phyloP scores from a whole-genome alignment of 2,329 filamentous ascomycete species.

The Sclerotinia trifoliorum region DNA sequence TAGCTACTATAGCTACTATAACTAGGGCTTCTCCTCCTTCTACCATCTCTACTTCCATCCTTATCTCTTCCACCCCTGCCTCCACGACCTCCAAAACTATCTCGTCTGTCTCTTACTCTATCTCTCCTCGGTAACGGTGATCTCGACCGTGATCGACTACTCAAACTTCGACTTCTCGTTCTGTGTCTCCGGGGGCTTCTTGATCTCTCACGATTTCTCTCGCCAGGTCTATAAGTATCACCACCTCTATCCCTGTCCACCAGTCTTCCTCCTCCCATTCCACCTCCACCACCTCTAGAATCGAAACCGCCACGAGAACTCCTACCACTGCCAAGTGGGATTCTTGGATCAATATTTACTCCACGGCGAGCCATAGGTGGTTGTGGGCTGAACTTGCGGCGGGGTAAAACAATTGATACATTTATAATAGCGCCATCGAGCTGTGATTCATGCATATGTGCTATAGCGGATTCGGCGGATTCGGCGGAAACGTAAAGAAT shows the following conservation, averaged over 20 bases:
- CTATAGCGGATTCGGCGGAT: constrained; percentile 83
- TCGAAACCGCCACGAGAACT: constrained; percentile 30
- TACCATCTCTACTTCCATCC: constrained; percentile 37
- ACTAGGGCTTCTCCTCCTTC: constrained; percentile 57
- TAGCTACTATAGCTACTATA: constrained; percentile 61
- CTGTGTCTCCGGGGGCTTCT: constrained; percentile 20
- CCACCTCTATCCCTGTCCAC: constrained; percentile 14
- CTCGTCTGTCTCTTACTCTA: constrained; percentile 3
- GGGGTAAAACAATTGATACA: constrained; percentile 41
- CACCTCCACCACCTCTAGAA: background rate
- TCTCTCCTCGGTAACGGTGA: constrained; percentile 7
- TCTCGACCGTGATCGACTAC: constrained; percentile 12
- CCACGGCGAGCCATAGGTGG: constrained; percentile 69
- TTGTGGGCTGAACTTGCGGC: constrained; percentile 69
- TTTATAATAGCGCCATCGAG: constrained; percentile 41
- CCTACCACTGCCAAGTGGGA: constrained; percentile 24
- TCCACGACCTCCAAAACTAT: constrained; percentile 12
- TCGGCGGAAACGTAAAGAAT: constrained; percentile 76
- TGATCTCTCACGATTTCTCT: constrained; percentile 10
- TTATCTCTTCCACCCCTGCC: constrained; percentile 29
- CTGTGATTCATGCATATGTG: constrained; percentile 98
- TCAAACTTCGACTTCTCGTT: constrained; percentile 13
- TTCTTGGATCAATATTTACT: constrained; percentile 57
- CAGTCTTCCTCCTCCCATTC: constrained; percentile 26
- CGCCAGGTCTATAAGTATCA: constrained; percentile 14